These are phyloP conservation scores for Aspergillus chevalieri DNA, from an alignment of 2,329 filamentous ascomycete species.

Conservation along the genomic window DNA sequence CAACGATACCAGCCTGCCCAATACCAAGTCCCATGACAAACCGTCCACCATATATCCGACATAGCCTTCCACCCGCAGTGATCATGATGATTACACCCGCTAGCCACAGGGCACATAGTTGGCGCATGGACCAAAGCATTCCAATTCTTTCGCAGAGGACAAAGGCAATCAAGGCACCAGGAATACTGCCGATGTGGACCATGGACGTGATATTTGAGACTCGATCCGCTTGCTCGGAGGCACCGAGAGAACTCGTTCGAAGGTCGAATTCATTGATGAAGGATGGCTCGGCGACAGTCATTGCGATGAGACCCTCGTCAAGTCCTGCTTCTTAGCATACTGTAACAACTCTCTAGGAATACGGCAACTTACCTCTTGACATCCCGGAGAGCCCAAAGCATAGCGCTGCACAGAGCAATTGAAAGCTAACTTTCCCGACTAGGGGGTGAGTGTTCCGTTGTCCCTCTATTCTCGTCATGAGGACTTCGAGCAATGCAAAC, in stretches of 20 bases:
- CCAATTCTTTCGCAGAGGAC: conserved; percentile 23
- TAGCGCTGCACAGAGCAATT: conserved; percentile 8
- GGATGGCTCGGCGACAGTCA: conserved; percentile 13
- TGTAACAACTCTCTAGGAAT: neutral
- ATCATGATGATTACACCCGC: conserved; percentile 27
- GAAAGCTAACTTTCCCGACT: neutral
- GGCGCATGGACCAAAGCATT: conserved; percentile 17
- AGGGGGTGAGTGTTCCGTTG: neutral
- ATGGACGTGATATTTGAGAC: conserved; percentile 35
- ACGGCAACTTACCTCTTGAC: conserved; percentile 8
- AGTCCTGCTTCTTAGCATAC: conserved; percentile 7
- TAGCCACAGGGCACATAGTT: conserved; percentile 15
- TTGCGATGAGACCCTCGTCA: conserved; percentile 18
- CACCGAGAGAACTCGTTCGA: conserved; percentile 3
- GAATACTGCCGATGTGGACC: conserved; percentile 36
- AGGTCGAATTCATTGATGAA: conserved; percentile 13
- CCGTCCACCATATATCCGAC: conserved; percentile 25
- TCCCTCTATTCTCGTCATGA: neutral
- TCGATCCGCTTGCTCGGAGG: conserved; percentile 22
- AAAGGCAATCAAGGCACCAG: conserved; percentile 29
- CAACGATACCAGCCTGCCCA: conserved; percentile 65
- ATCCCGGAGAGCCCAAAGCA: conserved; percentile 12
- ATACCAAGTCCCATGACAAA: conserved; percentile 29
- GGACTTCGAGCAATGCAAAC: neutral
- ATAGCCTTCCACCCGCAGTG: conserved; percentile 23